Evolutionary conservation across 129 eudicot species (phyloP), one percentile per base, ranked within the genome.

Genomic region (Pittosporum tobira): DNA sequence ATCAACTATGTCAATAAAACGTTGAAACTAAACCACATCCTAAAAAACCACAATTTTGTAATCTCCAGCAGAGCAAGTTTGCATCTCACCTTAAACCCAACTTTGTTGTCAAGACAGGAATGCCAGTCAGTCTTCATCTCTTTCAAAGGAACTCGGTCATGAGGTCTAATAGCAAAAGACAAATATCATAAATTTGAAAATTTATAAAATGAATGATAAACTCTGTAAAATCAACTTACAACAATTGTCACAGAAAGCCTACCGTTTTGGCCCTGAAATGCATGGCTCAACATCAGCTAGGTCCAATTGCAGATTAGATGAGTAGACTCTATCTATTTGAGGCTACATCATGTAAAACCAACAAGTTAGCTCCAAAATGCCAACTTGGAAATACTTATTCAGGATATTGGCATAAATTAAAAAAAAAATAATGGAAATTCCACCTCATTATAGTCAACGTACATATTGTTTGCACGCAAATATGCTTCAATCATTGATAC

Each of bases 71-170:
- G n/a, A n/a, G n/a, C n/a, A n/a, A n/a, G n/a, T n/a, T n/a, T n/a
- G n/a, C n/a, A n/a, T n/a, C 61, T 68, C 28, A 79, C 85, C 77
- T 79, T 79, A 61, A 79, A 79, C 50, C 85, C 85, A 45, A 74
- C 72, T 69, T 71, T 74, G 66, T 46, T 74, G 57, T 79, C 67
- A 14, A 79, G 77, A 30, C 85, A 79, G 14, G 81, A 53, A 62
- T 74, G 73, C 85, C 85, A 79, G 48, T 79, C 85, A 58, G 65
- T 65, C 61, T 79, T 79, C 85, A 79, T 79, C 6, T 79, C 85
- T 48, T 70, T 79, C 62, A 79, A n/a, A 31, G 85, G 37, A n/a
- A 79, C 85, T 0, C 78, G 77, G 48, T 79, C 85, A 63, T 79
- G 77, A 49, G 85, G 85, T 68, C 85, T 79, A 46, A 15, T 28